Evolutionary conservation across 768 basidiomycete species (phyloP), one percentile per base, ranked within the genome.

Genomic region (Mycena latifolia): DNA sequence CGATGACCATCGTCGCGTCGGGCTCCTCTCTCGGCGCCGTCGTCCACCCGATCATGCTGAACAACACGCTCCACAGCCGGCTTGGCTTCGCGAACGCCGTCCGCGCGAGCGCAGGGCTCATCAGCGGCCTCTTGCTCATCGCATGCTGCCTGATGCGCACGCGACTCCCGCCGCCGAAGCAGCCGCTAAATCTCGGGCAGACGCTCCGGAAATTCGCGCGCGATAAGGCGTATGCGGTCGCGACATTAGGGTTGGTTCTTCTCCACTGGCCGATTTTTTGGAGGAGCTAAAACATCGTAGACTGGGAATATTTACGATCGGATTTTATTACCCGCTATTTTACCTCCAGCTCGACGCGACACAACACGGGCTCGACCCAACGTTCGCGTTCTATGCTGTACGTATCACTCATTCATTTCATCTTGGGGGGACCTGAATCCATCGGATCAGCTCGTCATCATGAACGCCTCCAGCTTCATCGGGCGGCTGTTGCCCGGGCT

Each of bases 351-450:
- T 89, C 15, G 82, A 85, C 61, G 80, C 87, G 0, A 77, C 85
- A 29, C 75, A 79, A 53, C 85, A 86, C 59, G 82, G 83, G 1
- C 78, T 86, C 41, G 73, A 77, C 18, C 72, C 79, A 11, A 76
- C 73, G n/a, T 76, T 89, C 6, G 85, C 88, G 0, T 89, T 90
- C 64, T 88, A 89, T 63, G 82, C 82, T 31, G 88, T 89, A 61
- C 56, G 27, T 61, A 1, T 3, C 31, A 6, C 41, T 22, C 3
- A 22, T 43, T 39, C 28, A 39, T 14, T 37, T 59, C 39, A 63
- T n/a, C 55, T 2, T 20, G 20, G 31, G 9, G 1, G 5, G 37
- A 24, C 1, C 24, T 53, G 33, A 53, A 37, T 33, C 7, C 24
- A 15, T 24, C 35, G 39, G 63, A 7, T 39, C 37, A 82, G 81